Conservation (phyloP, 345 rosid genomes). For the Iberis pinnata region DNA sequence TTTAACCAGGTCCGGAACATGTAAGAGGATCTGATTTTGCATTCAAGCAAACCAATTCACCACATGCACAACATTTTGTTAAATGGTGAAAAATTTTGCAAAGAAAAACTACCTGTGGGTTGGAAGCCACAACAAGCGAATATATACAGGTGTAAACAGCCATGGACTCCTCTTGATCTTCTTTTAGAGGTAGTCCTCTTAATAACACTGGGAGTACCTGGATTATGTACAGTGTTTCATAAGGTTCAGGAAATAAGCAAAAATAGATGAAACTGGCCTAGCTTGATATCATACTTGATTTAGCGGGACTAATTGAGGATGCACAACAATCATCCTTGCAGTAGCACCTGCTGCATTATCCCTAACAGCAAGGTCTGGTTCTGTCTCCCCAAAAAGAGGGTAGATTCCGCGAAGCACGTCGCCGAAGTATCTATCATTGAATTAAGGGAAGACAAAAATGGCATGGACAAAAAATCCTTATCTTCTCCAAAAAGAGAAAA, state of each 20-base stretch:
- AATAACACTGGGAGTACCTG: constrained; percentile 91
- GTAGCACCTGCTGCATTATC: constrained; percentile 99
- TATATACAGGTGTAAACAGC: constrained; percentile 79
- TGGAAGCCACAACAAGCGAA: constrained; percentile 70
- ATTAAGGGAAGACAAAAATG: constrained; percentile 39
- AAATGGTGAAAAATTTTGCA: neutral
- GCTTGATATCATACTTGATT: constrained; percentile 53
- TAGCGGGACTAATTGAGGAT: constrained; percentile 80
- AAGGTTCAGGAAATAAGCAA: neutral
- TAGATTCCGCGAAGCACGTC: constrained; percentile 64
- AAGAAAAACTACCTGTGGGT: constrained; percentile 61
- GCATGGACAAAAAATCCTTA: neutral
- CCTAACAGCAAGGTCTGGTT: constrained; percentile 87
- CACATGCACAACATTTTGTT: constrained; percentile 1
- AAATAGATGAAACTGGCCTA: neutral
- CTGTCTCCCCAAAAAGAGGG: constrained; percentile 89
- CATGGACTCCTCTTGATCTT: constrained; percentile 91
- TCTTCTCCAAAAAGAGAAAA: neutral
- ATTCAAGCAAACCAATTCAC: constrained; percentile 3
- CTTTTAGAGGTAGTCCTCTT: constrained; percentile 87
- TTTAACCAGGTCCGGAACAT: constrained; percentile 76
- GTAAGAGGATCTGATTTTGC: constrained; percentile 57
- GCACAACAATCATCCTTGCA: constrained; percentile 93
- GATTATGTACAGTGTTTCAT: constrained; percentile 14
- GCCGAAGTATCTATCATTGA: constrained; percentile 54